phyloP scores from a whole-genome alignment of 495 filamentous ascomycete genomes.

The Penicillium coprophilum region DNA sequence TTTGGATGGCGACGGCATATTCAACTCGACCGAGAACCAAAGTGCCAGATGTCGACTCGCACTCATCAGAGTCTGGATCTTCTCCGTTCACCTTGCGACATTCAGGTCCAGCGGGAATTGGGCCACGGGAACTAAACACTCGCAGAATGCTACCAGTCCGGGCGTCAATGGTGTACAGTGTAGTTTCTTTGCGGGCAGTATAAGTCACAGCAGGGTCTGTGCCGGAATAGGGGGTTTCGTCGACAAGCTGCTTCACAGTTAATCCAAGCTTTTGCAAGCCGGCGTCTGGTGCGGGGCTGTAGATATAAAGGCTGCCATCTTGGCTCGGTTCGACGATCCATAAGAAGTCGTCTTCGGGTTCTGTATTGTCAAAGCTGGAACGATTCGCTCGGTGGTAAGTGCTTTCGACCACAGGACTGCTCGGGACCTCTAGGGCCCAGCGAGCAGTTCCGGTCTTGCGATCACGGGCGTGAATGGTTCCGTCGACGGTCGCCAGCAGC shows the following conservation, averaged over 20 bases:
- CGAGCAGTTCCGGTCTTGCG: constrained; percentile 76
- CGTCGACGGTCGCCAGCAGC: constrained; percentile 98
- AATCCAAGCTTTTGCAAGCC: constrained; percentile 62
- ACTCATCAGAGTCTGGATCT: constrained; percentile 66
- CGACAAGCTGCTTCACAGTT: constrained; percentile 79
- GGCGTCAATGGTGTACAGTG: constrained; percentile 80
- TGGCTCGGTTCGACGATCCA: constrained; percentile 95
- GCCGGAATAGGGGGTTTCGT: constrained; percentile 64
- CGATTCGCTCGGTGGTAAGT: constrained; percentile 74
- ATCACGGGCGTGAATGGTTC: constrained; percentile 90
- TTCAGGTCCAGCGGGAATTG: constrained; percentile 49
- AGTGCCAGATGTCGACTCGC: constrained; percentile 65
- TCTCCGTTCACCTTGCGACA: constrained; percentile 59
- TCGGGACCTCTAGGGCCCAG: constrained; percentile 77
- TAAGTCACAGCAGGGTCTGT: constrained; percentile 71
- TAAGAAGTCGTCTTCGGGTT: constrained; percentile 76
- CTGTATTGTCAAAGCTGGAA: constrained; percentile 55
- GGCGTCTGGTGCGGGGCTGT: constrained; percentile 62
- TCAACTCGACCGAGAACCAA: constrained; percentile 81
- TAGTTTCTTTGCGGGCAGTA: constrained; percentile 78
- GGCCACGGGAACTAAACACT: constrained; percentile 60
- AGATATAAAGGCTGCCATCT: constrained; percentile 87
- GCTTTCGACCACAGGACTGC: constrained; percentile 86
- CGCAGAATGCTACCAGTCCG: constrained; percentile 70
- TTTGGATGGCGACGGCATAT: constrained; percentile 83